Evolutionary conservation across 805 yeast genomes (phyloP), one percentile per base, ranked within the genome.

Genomic region (Isabelozyma pseudorhagii): DNA sequence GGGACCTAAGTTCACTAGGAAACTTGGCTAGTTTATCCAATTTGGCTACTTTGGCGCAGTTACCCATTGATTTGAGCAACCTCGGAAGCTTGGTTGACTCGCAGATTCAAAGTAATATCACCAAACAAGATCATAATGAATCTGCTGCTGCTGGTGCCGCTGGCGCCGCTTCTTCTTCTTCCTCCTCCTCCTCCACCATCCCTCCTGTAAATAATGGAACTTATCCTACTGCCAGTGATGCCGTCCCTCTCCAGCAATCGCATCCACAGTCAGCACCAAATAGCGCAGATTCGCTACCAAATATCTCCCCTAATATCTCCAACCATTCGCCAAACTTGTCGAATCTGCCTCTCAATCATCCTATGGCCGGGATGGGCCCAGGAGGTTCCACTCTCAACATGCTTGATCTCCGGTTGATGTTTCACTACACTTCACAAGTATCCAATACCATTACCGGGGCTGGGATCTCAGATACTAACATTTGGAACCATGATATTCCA

Each of bases 401-500:
- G 79, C 71, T 87, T 31, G 97, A 93, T 66, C 71, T 93, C 52
- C 79, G 86, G 57, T 72, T 93, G 43, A 87, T 93, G 82, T 87
- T 89, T 65, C 96, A 92, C 67, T 93, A 91, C 66, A 85, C 92
- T 6, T 81, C 90, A 0, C 83, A 80, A 39, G 97, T 91, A 4
- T 87, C 96, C 68, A 83, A 84, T 39, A 88, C 97, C 0, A 89
- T 93, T 44, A 87, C 96, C 0, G 90, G 85, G 1, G 96, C 97
- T 0, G 97, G 97, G 2, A 89, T 92, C 34, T 86, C 93, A 31
- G 96, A 87, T 54, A 82, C 85, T 29, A 81, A 85, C 54, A 86
- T 92, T 38, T 93, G 97, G 97, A 82, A 84, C 47, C 83, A 81
- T 46, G 96, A 89, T 57, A 90, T 93, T 21, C 97, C 97, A 0